These are phyloP conservation scores for Fraxinus anomala DNA, from an alignment of 257 asterid genomes.

Conservation along the genomic window DNA sequence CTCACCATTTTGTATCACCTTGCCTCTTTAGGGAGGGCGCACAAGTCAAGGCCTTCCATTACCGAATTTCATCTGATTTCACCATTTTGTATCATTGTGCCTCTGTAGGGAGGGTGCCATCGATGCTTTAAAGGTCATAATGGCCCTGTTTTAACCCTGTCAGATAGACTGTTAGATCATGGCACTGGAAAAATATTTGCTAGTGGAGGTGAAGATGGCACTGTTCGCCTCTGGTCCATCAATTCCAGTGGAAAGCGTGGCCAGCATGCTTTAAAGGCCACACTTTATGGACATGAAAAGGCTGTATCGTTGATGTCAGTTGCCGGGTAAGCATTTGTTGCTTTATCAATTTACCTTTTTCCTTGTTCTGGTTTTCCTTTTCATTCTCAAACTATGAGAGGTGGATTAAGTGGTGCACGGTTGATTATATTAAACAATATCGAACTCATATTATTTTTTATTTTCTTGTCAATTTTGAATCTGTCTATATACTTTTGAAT, in stretches of 20 bases:
- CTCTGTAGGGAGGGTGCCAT: constrained; percentile 57
- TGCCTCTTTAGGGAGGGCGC: constrained; percentile 51
- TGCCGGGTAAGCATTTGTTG: constrained; percentile 54
- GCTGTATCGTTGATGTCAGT: constrained; percentile 67
- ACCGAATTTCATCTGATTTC: not conserved
- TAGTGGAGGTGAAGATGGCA: constrained; percentile 86
- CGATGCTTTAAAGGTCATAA: constrained; percentile 75
- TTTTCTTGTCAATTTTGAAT: not conserved
- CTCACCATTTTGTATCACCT: constrained; percentile 14
- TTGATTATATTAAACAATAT: not conserved
- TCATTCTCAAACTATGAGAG: not conserved
- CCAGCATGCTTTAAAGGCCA: constrained; percentile 63
- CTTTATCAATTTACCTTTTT: not conserved
- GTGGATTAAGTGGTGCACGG: not conserved
- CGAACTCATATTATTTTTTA: not conserved
- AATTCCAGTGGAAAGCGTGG: constrained; percentile 69
- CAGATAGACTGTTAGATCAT: constrained; percentile 74
- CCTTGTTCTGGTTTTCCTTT: constrained; percentile 11
- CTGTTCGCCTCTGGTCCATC: constrained; percentile 84
- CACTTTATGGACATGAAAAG: constrained; percentile 80
- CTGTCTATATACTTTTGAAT: not conserved
- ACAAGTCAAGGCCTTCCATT: not conserved
- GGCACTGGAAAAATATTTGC: constrained; percentile 55
- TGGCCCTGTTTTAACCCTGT: constrained; percentile 65
- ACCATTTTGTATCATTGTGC: constrained; percentile 16